Conservation (phyloP, 495 filamentous ascomycete genomes). For the Clavariopsis aquatica region DNA sequence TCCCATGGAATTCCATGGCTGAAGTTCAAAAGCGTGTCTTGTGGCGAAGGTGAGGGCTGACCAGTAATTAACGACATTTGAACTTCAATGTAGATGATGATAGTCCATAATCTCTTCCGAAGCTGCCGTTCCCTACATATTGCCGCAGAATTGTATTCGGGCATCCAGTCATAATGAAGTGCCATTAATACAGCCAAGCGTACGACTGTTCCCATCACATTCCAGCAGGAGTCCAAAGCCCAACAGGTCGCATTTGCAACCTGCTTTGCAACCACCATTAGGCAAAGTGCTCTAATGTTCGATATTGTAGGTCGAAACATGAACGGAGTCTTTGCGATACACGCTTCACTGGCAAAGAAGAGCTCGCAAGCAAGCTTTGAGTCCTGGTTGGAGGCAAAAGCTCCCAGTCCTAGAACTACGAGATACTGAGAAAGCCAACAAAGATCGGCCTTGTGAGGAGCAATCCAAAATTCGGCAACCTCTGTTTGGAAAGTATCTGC, state of each 20-base stretch:
- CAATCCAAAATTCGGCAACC: background rate
- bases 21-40: background rate
- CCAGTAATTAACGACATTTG: slow-evolving; percentile 16
- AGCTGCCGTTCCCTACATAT: background rate
- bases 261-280: slow-evolving; percentile 17
- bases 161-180: slow-evolving; percentile 1
- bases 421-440: slow-evolving; percentile 12
- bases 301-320: slow-evolving; percentile 10
- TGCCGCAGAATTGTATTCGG: background rate
- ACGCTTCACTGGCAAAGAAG: slow-evolving; percentile 20
- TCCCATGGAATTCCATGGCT: background rate
- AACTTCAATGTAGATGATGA: slow-evolving; percentile 15
- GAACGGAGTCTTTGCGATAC: slow-evolving; percentile 18
- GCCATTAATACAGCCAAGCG: slow-evolving; percentile 9
- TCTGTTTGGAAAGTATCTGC: background rate
- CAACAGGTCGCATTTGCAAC: slow-evolving; percentile 24
- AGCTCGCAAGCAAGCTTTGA: background rate
- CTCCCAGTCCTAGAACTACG: slow-evolving; percentile 12
- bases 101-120: slow-evolving; percentile 10
- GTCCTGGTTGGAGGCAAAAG: background rate
- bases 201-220: slow-evolving; percentile 8
- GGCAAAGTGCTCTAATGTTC: slow-evolving; percentile 6
- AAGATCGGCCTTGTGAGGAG: background rate
- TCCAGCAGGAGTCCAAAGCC: slow-evolving; percentile 19
- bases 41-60: slow-evolving; percentile 8